Percentiles rank a stretch among this genome's conserved stretches.
Evolutionary conservation across 2,329 filamentous ascomycete genomes (phyloP).

Genomic region (Aschersonia sp.): DNA sequence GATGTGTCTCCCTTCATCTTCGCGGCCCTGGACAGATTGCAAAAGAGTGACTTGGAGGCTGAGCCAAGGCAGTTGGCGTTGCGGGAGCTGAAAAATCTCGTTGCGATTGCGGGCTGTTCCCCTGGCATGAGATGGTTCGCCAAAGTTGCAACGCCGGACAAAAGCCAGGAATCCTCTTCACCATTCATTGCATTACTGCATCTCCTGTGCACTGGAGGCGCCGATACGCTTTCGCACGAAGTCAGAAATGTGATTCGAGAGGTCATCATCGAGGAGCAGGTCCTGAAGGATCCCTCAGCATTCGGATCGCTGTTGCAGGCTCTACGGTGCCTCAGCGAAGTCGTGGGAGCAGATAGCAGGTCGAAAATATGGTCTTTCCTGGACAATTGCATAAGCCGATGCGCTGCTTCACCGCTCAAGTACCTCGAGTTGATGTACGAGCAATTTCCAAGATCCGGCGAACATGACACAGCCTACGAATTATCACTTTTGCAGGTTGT

Average conservation of each 20-base stretch:
- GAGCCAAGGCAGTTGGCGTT: slow-evolving; percentile 40
- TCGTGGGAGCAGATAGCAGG: slow-evolving; percentile 12
- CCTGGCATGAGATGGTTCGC: slow-evolving; percentile 85
- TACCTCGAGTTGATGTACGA: slow-evolving; percentile 60
- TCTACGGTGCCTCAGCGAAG: slow-evolving; percentile 10
- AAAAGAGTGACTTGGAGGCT: slow-evolving; percentile 34
- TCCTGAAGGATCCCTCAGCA: slow-evolving; percentile 40
- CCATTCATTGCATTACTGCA: slow-evolving; percentile 60
- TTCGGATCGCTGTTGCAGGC: slow-evolving; percentile 30
- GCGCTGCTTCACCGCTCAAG: slow-evolving; percentile 63
- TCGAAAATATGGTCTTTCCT: slow-evolving; percentile 51
- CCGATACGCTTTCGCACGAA: slow-evolving; percentile 21
- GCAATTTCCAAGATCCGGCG: slow-evolving; percentile 13
- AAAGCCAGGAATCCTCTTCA: slow-evolving; percentile 27
- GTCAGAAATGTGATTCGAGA: slow-evolving; percentile 42
- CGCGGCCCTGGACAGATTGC: slow-evolving; percentile 48
- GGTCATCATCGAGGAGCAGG: slow-evolving; percentile 49
- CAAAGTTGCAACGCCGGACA: slow-evolving; percentile 47
- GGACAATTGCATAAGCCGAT: slow-evolving; percentile 69
- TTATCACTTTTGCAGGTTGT: slow-evolving; percentile 52
- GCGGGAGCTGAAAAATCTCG: slow-evolving; percentile 67
- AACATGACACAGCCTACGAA: slow-evolving; percentile 9
- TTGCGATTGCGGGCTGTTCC: slow-evolving; percentile 67
- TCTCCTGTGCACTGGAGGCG: slow-evolving; percentile 16
- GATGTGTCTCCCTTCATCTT: slow-evolving; percentile 71